phyloP scores from a whole-genome alignment of 169 alveolate species.

The Babesia sp. region DNA sequence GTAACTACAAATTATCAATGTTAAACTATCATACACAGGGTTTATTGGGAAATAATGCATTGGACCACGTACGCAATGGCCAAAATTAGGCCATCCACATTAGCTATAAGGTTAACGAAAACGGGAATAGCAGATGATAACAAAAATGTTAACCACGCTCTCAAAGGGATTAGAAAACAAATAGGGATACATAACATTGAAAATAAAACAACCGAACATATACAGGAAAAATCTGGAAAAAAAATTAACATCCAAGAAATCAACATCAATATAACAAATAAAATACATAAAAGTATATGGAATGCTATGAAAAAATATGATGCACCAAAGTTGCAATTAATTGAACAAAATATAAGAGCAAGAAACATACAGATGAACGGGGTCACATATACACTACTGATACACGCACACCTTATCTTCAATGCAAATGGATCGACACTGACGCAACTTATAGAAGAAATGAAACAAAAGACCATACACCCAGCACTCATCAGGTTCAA shows the following conservation, averaged over 20 bases:
- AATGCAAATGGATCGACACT: neutral
- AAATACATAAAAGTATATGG: conserved; percentile 46
- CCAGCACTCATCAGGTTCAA: conserved; percentile 56
- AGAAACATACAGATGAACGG: conserved; percentile 32
- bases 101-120: conserved; percentile 44
- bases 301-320: conserved; percentile 46
- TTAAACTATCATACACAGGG: neutral
- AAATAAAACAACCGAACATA: neutral
- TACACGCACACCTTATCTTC: conserved; percentile 51
- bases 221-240: neutral
- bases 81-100: conserved; percentile 52
- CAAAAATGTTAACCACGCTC: conserved; percentile 37
- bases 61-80: conserved; percentile 5
- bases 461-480: conserved; percentile 50
- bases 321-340: conserved; percentile 18
- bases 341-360: conserved; percentile 18
- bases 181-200: neutral
- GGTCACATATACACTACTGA: conserved; percentile 42
- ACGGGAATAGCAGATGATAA: conserved; percentile 44
- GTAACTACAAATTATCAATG: neutral
- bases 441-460: conserved; percentile 37
- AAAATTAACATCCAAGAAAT: neutral
- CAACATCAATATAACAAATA: conserved; percentile 19
- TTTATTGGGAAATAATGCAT: neutral
- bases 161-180: conserved; percentile 45